Base-by-base conservation (phyloP, 768 basidiomycete genomes). In the Suillus cothurnatus region DNA sequence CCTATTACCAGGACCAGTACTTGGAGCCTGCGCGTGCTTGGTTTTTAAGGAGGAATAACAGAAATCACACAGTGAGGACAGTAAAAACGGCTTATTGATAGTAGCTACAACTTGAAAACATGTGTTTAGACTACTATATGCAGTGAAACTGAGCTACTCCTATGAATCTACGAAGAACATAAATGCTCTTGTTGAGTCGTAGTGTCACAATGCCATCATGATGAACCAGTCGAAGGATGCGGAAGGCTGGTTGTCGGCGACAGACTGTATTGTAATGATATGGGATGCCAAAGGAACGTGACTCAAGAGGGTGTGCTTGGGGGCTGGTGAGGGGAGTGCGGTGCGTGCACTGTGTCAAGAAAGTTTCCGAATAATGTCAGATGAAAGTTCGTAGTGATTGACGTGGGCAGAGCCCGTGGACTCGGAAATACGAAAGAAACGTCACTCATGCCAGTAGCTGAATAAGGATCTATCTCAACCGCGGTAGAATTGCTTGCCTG, bases 151-250 rank as follows among this genome's bases (percentile, higher is more conserved):
- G 21, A 21, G 21, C 43, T 21, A 45, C 8, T 9, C 2, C 21
- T n/a, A 43, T n/a, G n/a, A n/a, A n/a, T 19, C 43, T 45, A 8
- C 43, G 21, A 45, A 45, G 43, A 45, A 45, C 17, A 45, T 21
- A 21, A 17, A 43, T 9, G 8, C 6, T 19, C n/a, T n/a, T 45
- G 21, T n/a, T 45, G 89, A 92, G 68, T 82, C 87, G 28, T 91
- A 90, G 88, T 92, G 87, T 79, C 86, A 86, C 68, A 86, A 90
- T 77, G 84, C 86, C 64, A 81, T n/a, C n/a, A n/a, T n/a, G n/a
- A n/a, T 90, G 68, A 79, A 84, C 41, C 80, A 85, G 63, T 81
- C 85, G 32, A 90, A 85, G 69, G 88, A 36, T 9, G 36, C 36
- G 9, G 9, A 36, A 11, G 12, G 36, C 36, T 88, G 88, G 85